Base-by-base conservation (phyloP, 2,329 filamentous ascomycete species). In the Phyllosticta citriasiana region DNA sequence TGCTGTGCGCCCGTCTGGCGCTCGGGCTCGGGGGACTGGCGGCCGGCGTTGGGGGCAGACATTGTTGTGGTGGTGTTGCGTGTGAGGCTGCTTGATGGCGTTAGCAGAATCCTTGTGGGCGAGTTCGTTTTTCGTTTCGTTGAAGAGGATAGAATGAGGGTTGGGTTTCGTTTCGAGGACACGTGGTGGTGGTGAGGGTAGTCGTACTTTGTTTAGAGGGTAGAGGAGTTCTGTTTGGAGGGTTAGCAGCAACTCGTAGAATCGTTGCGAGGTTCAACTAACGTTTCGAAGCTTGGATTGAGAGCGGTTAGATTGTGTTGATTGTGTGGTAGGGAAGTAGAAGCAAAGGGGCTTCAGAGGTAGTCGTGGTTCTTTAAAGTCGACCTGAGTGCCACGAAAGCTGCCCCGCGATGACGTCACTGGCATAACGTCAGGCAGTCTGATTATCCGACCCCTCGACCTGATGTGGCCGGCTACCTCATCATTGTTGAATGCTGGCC, bases 21-120 rank as follows among this genome's bases (percentile, higher is more conserved):
- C 77, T 89, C 85, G 27, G 89, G 88, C 58, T 85, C 78, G 64
- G 91, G 91, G 33, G 91, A 96, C 76, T 96, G 83, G 71, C 86
- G 86, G 73, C 89, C 88, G 75, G 82, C 75, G 70, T 79, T 76
- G 66, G 78, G 81, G 61, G 82, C 80, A 68, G 88, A 86, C 88
- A 91, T 47, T 69, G 65, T 85, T 72, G 66, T 63, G 64, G 66
- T 66, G 60, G 51, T 24, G 25, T 57, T 69, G 65, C 73, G 65
- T 64, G 65, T 67, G 63, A 53, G 57, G 53, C 51, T 69, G 65
- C 8, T 24, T 33, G 40, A n/a, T n/a, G 2, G 6, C 4, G 40
- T 47, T 6, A 47, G 40, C 16, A 5, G 14, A 6, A 4, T 2
- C 14, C n/a, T 47, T 16, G 40, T n/a, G 14, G 40, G 0, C 2